Conservation (phyloP, 2,329 filamentous ascomycete genomes). For the Pseudogymnoascus sp. region DNA sequence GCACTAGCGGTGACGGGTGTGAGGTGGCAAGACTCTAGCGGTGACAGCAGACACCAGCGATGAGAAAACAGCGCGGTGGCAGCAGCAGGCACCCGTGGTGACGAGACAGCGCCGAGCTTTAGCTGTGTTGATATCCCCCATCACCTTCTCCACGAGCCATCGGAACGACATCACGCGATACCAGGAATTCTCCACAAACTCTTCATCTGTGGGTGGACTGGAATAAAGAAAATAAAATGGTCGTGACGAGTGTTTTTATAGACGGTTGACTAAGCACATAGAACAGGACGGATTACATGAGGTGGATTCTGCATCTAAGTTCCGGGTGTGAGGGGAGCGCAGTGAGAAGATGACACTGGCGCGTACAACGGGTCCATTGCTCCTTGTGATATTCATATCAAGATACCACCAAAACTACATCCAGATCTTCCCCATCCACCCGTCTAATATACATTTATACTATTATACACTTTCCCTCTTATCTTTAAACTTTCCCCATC, state of each 20-base stretch:
- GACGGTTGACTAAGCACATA: background rate
- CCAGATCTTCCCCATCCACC: slow-evolving; percentile 47
- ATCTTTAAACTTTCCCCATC: too few relatives aligned
- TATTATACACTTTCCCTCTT: slow-evolving; percentile 34
- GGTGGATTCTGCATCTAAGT: background rate
- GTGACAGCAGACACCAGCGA: background rate
- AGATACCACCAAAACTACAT: background rate
- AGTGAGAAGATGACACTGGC: too few relatives aligned
- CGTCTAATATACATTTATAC: slow-evolving; percentile 66
- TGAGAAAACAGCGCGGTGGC: background rate
- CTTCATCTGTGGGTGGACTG: too few relatives aligned
- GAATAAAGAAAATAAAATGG: background rate
- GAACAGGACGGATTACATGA: background rate
- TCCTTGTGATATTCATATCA: slow-evolving; percentile 39
- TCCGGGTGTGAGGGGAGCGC: background rate
- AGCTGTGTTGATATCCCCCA: too few relatives aligned
- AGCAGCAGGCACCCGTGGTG: background rate
- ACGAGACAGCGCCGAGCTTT: too few relatives aligned
- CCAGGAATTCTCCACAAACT: too few relatives aligned
- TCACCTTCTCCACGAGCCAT: too few relatives aligned
- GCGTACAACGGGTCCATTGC: slow-evolving; percentile 68
- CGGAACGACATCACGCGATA: too few relatives aligned
- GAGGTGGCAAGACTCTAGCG: background rate
- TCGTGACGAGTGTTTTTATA: background rate
- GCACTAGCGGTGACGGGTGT: too few relatives aligned